phyloP scores from a whole-genome alignment of 805 yeast species.

The Metschnikowia orientalis region DNA sequence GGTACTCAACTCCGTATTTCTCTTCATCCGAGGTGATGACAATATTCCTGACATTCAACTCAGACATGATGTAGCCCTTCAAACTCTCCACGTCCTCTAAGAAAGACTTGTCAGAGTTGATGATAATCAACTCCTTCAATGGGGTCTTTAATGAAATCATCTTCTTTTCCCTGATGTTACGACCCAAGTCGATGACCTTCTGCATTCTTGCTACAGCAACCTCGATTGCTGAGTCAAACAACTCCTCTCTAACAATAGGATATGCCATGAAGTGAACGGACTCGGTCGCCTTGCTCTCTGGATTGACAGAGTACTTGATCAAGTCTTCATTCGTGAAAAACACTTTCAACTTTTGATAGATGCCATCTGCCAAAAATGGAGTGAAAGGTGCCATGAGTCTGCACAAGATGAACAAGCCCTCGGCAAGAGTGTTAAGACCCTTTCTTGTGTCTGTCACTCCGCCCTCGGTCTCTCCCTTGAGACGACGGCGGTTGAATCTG shows the following conservation, averaged over 20 bases:
- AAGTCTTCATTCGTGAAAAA: slow-evolving; percentile 59
- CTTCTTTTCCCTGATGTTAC: slow-evolving; percentile 95
- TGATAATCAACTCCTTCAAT: slow-evolving; percentile 76
- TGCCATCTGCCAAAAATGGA: slow-evolving; percentile 89
- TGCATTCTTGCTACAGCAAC: slow-evolving; percentile 93
- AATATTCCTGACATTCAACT: slow-evolving; percentile 85
- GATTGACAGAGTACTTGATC: slow-evolving; percentile 36
- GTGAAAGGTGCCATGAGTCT: slow-evolving; percentile 99
- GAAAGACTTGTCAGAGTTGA: slow-evolving; percentile 74
- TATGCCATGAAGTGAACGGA: slow-evolving; percentile 93
- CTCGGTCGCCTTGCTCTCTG: slow-evolving; percentile 54
- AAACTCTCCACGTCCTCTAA: slow-evolving; percentile 74
- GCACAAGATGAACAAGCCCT: slow-evolving; percentile 79
- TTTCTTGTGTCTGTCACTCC: slow-evolving; percentile 79
- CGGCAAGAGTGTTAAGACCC: slow-evolving; percentile 88
- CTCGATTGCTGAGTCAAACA: slow-evolving; percentile 80
- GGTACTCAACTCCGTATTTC: slow-evolving; percentile 86
- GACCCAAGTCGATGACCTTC: slow-evolving; percentile 91
- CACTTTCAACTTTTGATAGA: slow-evolving; percentile 69
- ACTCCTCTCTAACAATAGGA: slow-evolving; percentile 77
- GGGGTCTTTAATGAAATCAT: slow-evolving; percentile 93
- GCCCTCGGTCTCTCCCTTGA: slow-evolving; percentile 77
- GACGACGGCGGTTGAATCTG: slow-evolving; percentile 95
- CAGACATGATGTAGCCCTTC: slow-evolving; percentile 78
- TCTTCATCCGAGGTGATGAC: slow-evolving; percentile 86